Evolutionary conservation across 805 yeast species (phyloP).

Genomic region (Nakazawaea wyomingensis): DNA sequence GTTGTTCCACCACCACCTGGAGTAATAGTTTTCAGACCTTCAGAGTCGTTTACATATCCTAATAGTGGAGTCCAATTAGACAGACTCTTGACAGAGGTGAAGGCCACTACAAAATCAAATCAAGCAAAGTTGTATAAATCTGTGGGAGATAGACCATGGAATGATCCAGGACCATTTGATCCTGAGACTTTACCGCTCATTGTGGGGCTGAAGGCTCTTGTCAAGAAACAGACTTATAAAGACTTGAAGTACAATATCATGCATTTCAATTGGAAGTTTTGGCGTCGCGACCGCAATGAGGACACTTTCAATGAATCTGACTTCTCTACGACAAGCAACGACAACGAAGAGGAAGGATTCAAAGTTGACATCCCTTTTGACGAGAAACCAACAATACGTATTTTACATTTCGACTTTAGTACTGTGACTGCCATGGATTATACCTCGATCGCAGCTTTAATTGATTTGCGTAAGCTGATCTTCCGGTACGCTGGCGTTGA

Average conservation of each 20-base stretch:
- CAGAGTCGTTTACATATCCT: slow-evolving; percentile 78
- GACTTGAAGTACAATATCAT: slow-evolving; percentile 1
- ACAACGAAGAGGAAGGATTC: slow-evolving; percentile 17
- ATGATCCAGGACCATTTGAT: slow-evolving; percentile 59
- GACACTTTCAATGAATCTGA: too few species aligned
- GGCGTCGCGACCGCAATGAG: too few species aligned
- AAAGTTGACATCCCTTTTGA: slow-evolving; percentile 17
- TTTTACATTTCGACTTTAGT: slow-evolving; percentile 78
- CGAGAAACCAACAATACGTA: slow-evolving; percentile 58
- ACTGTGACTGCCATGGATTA: slow-evolving; percentile 72
- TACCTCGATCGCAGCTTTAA: slow-evolving; percentile 72
- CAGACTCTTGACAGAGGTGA: slow-evolving; percentile 60
- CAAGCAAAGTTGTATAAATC: slow-evolving; percentile 32
- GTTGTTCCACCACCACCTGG: slow-evolving; percentile 87
- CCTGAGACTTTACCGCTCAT: slow-evolving; percentile 37
- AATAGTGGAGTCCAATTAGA: slow-evolving; percentile 75
- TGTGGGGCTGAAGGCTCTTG: slow-evolving; percentile 5
- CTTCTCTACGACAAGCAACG: too few species aligned
- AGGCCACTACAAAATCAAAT: slow-evolving; percentile 57
- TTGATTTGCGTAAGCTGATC: slow-evolving; percentile 69
- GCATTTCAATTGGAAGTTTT: slow-evolving; percentile 11
- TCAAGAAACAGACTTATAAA: slow-evolving; percentile 16
- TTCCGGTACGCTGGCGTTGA: slow-evolving; percentile 73
- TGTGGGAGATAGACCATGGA: slow-evolving; percentile 78
- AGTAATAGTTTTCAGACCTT: slow-evolving; percentile 76